These are phyloP conservation scores for Trichoderma arundinaceum DNA, from an alignment of 2,329 filamentous ascomycete species.

Conservation along the genomic window DNA sequence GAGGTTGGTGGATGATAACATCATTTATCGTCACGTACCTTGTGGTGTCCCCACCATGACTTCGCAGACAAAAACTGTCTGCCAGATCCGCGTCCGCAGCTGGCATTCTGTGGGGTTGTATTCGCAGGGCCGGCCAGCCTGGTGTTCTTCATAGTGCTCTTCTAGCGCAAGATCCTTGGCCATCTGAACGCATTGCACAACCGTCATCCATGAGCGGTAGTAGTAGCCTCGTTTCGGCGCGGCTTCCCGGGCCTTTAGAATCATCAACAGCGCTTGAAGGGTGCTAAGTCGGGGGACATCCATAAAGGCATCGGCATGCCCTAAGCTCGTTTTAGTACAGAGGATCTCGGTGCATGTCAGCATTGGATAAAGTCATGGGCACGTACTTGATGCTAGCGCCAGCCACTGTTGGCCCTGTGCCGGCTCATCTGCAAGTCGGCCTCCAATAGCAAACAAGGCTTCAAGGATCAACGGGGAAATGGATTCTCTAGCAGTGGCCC, in stretches of 20 bases:
- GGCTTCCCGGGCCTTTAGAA: conserved; percentile 91
- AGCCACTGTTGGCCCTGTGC: conserved; percentile 91
- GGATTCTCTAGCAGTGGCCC: conserved; percentile 79
- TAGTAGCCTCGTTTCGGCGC: conserved; percentile 93
- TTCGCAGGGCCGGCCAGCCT: conserved; percentile 72
- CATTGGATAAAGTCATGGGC: neutral
- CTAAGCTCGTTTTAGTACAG: conserved; percentile 49
- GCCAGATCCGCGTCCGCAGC: conserved; percentile 87
- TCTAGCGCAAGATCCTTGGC: conserved; percentile 88
- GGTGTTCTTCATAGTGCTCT: conserved; percentile 82
- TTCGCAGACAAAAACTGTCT: conserved; percentile 83
- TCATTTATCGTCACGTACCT: conserved; percentile 58
- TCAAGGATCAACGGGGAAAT: conserved; percentile 90
- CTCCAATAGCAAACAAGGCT: conserved; percentile 88
- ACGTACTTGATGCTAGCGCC: conserved; percentile 79
- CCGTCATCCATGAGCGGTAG: conserved; percentile 95
- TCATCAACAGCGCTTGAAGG: conserved; percentile 83
- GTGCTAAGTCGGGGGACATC: conserved; percentile 90
- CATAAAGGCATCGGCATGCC: conserved; percentile 91
- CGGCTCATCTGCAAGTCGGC: conserved; percentile 80
- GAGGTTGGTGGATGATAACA: neutral
- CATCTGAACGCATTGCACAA: conserved; percentile 92
- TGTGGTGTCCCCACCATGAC: conserved; percentile 93
- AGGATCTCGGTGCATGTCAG: neutral
- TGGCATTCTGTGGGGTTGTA: conserved; percentile 76